Percentiles rank a stretch among this genome's conserved stretches.
These are phyloP conservation scores for Bacidia gigantensis DNA, from an alignment of 495 filamentous ascomycete genomes.

Conservation along the genomic window DNA sequence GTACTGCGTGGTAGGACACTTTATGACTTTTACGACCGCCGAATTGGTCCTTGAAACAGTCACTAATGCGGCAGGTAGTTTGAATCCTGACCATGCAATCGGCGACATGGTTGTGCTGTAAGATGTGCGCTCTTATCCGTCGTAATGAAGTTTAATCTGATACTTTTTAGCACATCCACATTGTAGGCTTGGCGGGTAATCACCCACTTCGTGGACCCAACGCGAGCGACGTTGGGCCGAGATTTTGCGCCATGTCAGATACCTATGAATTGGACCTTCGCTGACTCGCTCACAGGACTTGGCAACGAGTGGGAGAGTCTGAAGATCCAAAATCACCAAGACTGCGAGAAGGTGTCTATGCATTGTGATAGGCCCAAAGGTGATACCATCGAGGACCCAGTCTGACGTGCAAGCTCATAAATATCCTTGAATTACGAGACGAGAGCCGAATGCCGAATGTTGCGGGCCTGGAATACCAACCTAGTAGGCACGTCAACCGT, in stretches of 20 bases:
- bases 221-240: slow-evolving; percentile 48
- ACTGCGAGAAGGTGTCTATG: slow-evolving; percentile 64
- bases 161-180: slow-evolving; percentile 47
- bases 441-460: slow-evolving; percentile 62
- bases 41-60: slow-evolving; percentile 28
- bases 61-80: slow-evolving; percentile 64
- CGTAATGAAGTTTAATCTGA: slow-evolving; percentile 18
- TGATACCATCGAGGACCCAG: background rate
- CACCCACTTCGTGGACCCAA: slow-evolving; percentile 66
- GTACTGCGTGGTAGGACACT: slow-evolving; percentile 40
- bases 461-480: slow-evolving; percentile 52
- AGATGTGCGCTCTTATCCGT: slow-evolving; percentile 37
- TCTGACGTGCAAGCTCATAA: background rate
- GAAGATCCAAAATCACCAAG: slow-evolving; percentile 23
- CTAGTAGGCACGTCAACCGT: slow-evolving; percentile 71
- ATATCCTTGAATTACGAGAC: slow-evolving; percentile 49
- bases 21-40: background rate
- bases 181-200: slow-evolving; percentile 54
- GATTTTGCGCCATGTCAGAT: slow-evolving; percentile 62
- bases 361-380: slow-evolving; percentile 62
- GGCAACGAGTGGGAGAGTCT: slow-evolving; percentile 41
- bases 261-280: slow-evolving; percentile 62
- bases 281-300: slow-evolving; percentile 44
- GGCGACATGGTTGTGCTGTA: slow-evolving; percentile 63
- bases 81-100: slow-evolving; percentile 53